A percentile compares a stretch with the other conserved stretches of the same genome.
Evolutionary conservation across 352 stramenopile genomes (phyloP).

Genomic region (Pythium phragmiticola): DNA sequence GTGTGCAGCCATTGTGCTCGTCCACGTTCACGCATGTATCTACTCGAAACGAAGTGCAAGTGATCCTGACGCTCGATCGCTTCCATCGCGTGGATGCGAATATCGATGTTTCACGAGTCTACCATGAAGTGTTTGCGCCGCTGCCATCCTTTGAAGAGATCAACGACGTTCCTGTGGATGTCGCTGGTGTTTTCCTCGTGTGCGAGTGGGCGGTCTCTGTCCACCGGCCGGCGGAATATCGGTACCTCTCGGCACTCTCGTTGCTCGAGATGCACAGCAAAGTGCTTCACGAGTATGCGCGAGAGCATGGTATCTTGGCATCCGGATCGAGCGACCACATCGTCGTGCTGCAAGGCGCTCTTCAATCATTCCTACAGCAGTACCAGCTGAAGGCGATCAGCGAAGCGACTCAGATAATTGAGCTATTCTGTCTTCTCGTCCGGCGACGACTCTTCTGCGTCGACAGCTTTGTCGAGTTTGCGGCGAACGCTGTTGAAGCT

Average conservation of each 20-base stretch:
- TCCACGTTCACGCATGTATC: conserved; percentile 32
- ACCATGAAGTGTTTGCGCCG: conserved; percentile 67
- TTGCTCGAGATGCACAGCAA: conserved; percentile 85
- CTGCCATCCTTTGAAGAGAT: conserved; percentile 40
- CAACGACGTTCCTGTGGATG: conserved; percentile 60
- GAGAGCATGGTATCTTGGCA: conserved; percentile 49
- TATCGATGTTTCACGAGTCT: conserved; percentile 65
- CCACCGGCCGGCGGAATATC: conserved; percentile 77
- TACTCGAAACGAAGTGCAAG: conserved; percentile 73
- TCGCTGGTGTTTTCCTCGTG: conserved; percentile 66
- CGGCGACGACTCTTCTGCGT: conserved; percentile 72
- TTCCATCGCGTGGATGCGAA: conserved; percentile 80
- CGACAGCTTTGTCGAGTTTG: conserved; percentile 72
- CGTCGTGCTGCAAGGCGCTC: conserved; percentile 67
- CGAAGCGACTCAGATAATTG: conserved; percentile 79
- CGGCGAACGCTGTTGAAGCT: conserved; percentile 49
- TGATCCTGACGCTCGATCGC: conserved; percentile 75
- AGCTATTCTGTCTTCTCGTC: conserved; percentile 79
- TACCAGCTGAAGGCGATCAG: conserved; percentile 79
- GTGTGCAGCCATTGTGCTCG: conserved; percentile 51
- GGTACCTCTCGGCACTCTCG: conserved; percentile 75
- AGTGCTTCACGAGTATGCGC: conserved; percentile 52
- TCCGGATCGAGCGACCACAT: conserved; percentile 52
- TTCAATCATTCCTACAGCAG: conserved; percentile 70
- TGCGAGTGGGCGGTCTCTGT: conserved; percentile 85